Evolutionary conservation across 805 yeast species (phyloP).

Genomic region (Cyberlindnera petersonii): DNA sequence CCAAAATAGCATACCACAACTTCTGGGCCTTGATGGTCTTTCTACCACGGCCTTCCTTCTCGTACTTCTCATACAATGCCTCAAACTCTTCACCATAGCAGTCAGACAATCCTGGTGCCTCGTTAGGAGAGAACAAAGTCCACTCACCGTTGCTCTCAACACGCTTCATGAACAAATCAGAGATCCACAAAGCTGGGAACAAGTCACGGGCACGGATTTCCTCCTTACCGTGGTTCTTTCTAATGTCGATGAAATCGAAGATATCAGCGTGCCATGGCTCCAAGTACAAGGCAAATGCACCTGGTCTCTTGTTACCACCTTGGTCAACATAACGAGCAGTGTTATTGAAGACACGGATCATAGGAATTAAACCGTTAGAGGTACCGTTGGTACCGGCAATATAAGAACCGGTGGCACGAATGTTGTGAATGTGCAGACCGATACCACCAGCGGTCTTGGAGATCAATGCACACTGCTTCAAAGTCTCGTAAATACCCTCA

Average conservation of each 20-base stretch:
- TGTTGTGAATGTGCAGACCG: slow-evolving; percentile 85
- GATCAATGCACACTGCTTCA: slow-evolving; percentile 83
- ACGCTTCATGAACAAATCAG: slow-evolving; percentile 90
- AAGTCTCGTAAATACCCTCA: slow-evolving; percentile 89
- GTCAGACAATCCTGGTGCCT: slow-evolving; percentile 83
- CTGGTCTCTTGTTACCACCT: slow-evolving; percentile 98
- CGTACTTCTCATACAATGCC: slow-evolving; percentile 67
- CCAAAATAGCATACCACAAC: slow-evolving; percentile 84
- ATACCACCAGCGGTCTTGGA: slow-evolving; percentile 96
- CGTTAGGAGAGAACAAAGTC: slow-evolving; percentile 88
- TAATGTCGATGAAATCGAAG: slow-evolving; percentile 78
- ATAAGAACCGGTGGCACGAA: slow-evolving; percentile 84
- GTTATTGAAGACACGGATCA: slow-evolving; percentile 92
- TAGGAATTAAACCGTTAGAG: slow-evolving; percentile 89
- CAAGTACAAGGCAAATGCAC: slow-evolving; percentile 89
- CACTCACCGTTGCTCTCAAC: slow-evolving; percentile 77
- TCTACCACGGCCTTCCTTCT: slow-evolving; percentile 60
- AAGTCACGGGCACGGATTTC: slow-evolving; percentile 91
- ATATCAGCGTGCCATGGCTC: slow-evolving; percentile 98
- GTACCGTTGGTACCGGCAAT: slow-evolving; percentile 92
- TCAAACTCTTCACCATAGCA: slow-evolving; percentile 83
- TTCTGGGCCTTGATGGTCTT: slow-evolving; percentile 82
- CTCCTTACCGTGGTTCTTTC: slow-evolving; percentile 95
- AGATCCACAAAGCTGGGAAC: slow-evolving; percentile 91
- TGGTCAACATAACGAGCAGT: slow-evolving; percentile 97